These are phyloP conservation scores for Babesia bovis DNA, from an alignment of 169 alveolate species.

Conservation along the genomic window DNA sequence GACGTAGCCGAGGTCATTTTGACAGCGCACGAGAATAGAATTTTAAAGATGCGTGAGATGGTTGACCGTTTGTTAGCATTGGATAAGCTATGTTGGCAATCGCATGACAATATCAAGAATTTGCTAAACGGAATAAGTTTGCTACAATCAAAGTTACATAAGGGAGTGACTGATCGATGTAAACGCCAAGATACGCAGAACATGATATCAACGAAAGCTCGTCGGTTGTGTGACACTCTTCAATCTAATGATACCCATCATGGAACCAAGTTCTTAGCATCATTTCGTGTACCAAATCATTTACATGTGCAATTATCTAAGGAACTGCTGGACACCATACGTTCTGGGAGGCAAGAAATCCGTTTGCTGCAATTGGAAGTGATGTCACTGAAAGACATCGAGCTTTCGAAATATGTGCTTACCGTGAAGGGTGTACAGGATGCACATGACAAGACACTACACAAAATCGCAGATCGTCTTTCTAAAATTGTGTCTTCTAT, in stretches of 20 bases:
- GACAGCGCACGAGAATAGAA: slow-evolving; percentile 31
- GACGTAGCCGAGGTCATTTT: slow-evolving; percentile 59
- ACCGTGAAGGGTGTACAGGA: slow-evolving; percentile 33
- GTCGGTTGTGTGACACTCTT: slow-evolving; percentile 49
- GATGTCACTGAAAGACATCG: slow-evolving; percentile 45
- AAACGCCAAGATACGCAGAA: slow-evolving; percentile 53
- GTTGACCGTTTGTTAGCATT: slow-evolving; percentile 30
- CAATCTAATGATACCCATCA: not conserved
- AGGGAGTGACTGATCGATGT: slow-evolving; percentile 37
- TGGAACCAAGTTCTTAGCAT: slow-evolving; percentile 28
- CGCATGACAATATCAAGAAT: slow-evolving; percentile 37
- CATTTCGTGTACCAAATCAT: slow-evolving; percentile 62
- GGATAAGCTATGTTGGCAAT: slow-evolving; percentile 13
- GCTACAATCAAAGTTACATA: slow-evolving; percentile 27
- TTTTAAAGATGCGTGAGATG: slow-evolving; percentile 30
- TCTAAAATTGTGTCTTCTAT: slow-evolving; percentile 29
- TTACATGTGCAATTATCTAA: slow-evolving; percentile 53
- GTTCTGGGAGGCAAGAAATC: slow-evolving; percentile 34
- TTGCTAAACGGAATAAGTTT: slow-evolving; percentile 42
- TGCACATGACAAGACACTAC: slow-evolving; percentile 34
- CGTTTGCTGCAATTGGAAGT: slow-evolving; percentile 40
- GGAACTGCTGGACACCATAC: slow-evolving; percentile 39
- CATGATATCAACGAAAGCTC: slow-evolving; percentile 43
- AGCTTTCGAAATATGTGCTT: slow-evolving; percentile 32
- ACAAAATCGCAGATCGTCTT: slow-evolving; percentile 11